These are phyloP conservation scores for Tetrapisispora fleetii DNA, from an alignment of 805 yeast species.

Conservation along the genomic window DNA sequence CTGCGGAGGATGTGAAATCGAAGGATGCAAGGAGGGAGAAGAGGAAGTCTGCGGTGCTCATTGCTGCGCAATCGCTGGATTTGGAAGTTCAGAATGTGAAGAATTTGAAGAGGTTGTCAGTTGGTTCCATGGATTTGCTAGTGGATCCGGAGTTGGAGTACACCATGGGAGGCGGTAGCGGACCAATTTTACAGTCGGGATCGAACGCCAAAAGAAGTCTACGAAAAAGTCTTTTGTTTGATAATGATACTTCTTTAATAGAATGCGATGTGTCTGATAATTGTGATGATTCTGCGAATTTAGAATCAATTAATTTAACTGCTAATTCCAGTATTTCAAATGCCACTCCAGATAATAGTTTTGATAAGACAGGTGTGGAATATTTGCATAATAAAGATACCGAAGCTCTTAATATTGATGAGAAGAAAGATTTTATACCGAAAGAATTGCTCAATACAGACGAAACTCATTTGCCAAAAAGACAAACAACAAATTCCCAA, in stretches of 20 bases:
- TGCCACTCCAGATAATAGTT: conserved; percentile 13
- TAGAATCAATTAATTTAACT: neutral
- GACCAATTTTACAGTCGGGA: neutral
- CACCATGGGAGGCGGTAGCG: neutral
- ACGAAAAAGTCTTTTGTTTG: neutral
- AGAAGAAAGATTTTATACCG: neutral
- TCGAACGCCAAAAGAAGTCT: neutral
- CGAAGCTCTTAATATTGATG: neutral
- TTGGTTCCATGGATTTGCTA: conserved; percentile 41
- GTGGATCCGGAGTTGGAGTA: conserved; percentile 62
- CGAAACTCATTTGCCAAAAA: neutral
- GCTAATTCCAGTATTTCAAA: neutral
- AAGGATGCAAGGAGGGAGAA: conserved; percentile 13
- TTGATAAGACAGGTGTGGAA: conserved; percentile 22
- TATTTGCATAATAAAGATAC: conserved; percentile 14
- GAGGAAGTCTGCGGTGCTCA: conserved; percentile 35
- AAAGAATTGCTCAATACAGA: neutral
- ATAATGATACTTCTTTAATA: neutral
- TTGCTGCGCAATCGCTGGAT: conserved; percentile 68
- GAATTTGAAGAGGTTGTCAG: conserved; percentile 62
- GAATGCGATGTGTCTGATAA: neutral
- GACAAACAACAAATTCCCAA: neutral
- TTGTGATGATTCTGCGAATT: neutral
- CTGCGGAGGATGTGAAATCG: neutral
- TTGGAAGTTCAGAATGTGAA: conserved; percentile 64